Base-by-base conservation (phyloP, 257 asterid species). In the Solanum chmielewskii region DNA sequence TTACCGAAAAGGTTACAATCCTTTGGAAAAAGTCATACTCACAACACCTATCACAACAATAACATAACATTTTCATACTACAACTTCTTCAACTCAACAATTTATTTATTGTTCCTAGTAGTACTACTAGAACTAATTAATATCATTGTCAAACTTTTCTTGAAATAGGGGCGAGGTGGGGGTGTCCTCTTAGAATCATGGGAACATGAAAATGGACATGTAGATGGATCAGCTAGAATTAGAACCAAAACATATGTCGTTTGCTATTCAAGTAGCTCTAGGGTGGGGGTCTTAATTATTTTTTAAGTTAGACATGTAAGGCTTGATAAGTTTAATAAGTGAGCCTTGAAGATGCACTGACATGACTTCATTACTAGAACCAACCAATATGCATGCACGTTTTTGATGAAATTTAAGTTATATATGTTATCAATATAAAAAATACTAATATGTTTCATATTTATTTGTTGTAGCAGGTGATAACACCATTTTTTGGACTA, bases 291-390 rank as follows among this genome's bases (percentile, higher is more conserved):
- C 52, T 76, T 42, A 20, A 20, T 74, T 37, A 37, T 4, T 15
- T 13, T 78, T 78, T 27, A 78, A 56, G 18, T 0, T 2, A 66
- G 59, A 52, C 42, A 84, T 27, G 41, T 90, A 90, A 0, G 94
- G 94, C 87, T 89, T 86, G 87, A 95, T 91, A n/a, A 89, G 87
- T 16, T 90, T 93, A 42, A 90, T 52, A 83, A 95, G 94, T 6
- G 94, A 88, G 64, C 98, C 97, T 84, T 96, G 93, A 62, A 95
- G 91, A 91, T 94, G 98, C 81, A 90, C 96, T 3, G 98, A 94
- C 98, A 95, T 94, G 41, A 95, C 95, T 93, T 95, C 96, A 59
- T 93, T 93, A 88, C 96, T 95, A 44, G 97, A 95, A 1, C 97
- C 97, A 42, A 95, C 88, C 23, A 95, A 92, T 87, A 42, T 42